A percentile compares a stretch with the other conserved stretches of the same genome.
These are phyloP conservation scores for Malus hybrid DNA, from an alignment of 331 rosid species.

Conservation along the genomic window DNA sequence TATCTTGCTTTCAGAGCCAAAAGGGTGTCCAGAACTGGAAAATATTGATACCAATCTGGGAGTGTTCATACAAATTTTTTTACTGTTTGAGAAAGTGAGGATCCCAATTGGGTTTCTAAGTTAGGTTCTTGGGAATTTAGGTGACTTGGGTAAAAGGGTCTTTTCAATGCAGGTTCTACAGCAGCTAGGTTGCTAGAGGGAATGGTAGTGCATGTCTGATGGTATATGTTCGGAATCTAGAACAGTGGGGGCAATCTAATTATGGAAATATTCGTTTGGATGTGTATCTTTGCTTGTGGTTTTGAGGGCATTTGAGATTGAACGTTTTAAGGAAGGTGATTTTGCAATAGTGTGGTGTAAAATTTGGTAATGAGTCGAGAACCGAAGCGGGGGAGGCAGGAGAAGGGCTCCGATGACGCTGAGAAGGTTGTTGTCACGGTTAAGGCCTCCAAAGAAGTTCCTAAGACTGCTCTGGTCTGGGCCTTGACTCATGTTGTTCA, in stretches of 20 bases:
- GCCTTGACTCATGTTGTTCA: slow-evolving; percentile 97
- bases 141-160: slow-evolving; percentile 38
- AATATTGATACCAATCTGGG: slow-evolving; percentile 23
- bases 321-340: slow-evolving; percentile 11
- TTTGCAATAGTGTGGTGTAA: slow-evolving; percentile 3
- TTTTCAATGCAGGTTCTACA: slow-evolving; percentile 25
- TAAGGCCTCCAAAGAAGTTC: slow-evolving; percentile 87
- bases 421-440: slow-evolving; percentile 95
- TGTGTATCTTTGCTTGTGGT: slow-evolving; percentile 16
- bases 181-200: slow-evolving; percentile 9
- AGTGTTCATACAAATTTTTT: slow-evolving; percentile 2
- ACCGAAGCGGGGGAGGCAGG: slow-evolving; percentile 61
- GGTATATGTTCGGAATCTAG: slow-evolving; percentile 24
- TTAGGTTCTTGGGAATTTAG: neutral
- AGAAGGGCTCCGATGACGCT: slow-evolving; percentile 61
- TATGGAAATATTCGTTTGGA: slow-evolving; percentile 13
- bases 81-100: slow-evolving; percentile 12
- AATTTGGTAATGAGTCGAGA: slow-evolving; percentile 53
- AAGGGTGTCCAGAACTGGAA: slow-evolving; percentile 29
- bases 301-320: slow-evolving; percentile 35
- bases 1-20: slow-evolving; percentile 51
- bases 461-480: slow-evolving; percentile 92
- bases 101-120: slow-evolving; percentile 10
- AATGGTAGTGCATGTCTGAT: slow-evolving; percentile 28
- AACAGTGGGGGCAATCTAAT: slow-evolving; percentile 29